phyloP scores from a whole-genome alignment of 495 filamentous ascomycete genomes.

The Penicillium angulare region DNA sequence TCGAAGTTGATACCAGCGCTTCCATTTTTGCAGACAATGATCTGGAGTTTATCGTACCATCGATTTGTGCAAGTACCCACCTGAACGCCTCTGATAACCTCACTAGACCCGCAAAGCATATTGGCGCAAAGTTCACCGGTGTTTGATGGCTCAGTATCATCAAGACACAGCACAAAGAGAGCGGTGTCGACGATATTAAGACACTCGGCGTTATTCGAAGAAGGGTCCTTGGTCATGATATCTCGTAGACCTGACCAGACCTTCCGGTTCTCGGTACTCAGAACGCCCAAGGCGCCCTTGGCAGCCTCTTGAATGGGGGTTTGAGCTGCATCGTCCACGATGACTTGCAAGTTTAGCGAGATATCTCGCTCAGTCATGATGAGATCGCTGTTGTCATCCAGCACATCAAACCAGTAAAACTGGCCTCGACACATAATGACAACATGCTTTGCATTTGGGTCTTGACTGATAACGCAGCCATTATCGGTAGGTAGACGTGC shows the following conservation, averaged over 20 bases:
- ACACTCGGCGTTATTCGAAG: conserved; percentile 93
- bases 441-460: conserved; percentile 82
- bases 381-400: conserved; percentile 89
- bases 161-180: conserved; percentile 86
- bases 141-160: conserved; percentile 81
- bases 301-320: conserved; percentile 92
- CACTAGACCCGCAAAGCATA: conserved; percentile 95
- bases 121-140: conserved; percentile 86
- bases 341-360: conserved; percentile 85
- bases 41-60: conserved; percentile 99
- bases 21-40: conserved; percentile 98
- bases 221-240: conserved; percentile 78
- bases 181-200: conserved; percentile 93
- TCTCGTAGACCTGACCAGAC: conserved; percentile 91
- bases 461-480: conserved; percentile 94
- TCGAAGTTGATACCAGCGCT: conserved; percentile 99
- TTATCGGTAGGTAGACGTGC: conserved; percentile 92
- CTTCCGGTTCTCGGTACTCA: conserved; percentile 95
- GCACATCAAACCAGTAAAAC: conserved; percentile 98
- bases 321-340: conserved; percentile 84
- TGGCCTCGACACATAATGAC: conserved; percentile 95
- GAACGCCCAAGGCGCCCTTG: conserved; percentile 86
- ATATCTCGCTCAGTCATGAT: conserved; percentile 98
- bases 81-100: conserved; percentile 89
- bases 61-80: conserved; percentile 96